Percentiles rank a stretch among this genome's conserved stretches.
Conservation (phyloP, 352 stramenopile genomes). For the Pythium insidiosum region DNA sequence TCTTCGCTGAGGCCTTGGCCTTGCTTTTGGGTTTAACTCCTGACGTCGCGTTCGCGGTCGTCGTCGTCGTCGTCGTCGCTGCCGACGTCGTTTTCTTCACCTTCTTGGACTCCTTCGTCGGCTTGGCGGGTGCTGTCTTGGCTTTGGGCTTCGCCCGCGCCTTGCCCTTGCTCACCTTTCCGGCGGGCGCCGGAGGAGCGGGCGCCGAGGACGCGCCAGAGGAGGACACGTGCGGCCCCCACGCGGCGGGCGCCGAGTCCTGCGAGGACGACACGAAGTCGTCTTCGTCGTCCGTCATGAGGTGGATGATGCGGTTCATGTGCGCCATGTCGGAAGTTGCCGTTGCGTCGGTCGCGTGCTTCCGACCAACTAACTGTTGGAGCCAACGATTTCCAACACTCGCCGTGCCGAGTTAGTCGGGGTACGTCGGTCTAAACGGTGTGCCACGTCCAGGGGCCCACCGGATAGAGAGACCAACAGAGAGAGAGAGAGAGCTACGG, state of each 20-base stretch:
- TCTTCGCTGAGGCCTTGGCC: neutral
- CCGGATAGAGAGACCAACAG: neutral
- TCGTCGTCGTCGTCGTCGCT: too few species aligned
- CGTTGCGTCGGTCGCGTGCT: too few species aligned
- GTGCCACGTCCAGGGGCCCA: too few species aligned
- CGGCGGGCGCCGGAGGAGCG: neutral
- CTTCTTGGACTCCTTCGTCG: conserved; percentile 5
- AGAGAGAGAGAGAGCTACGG: too few species aligned
- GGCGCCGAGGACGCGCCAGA: neutral
- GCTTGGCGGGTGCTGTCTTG: neutral
- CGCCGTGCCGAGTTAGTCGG: too few species aligned
- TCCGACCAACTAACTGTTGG: neutral
- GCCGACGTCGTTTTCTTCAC: neutral
- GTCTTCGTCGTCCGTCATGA: neutral
- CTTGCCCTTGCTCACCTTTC: conserved; percentile 3
- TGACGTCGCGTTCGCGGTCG: neutral
- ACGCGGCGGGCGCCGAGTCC: too few species aligned
- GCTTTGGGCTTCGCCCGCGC: neutral
- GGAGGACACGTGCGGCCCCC: too few species aligned
- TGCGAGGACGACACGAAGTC: neutral
- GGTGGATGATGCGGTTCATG: neutral
- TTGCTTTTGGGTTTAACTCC: neutral
- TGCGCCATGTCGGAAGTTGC: neutral
- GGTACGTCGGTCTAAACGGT: too few species aligned
- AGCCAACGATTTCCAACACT: neutral